Percentiles rank a stretch among this genome's conserved stretches.
Evolutionary conservation across 75 land plant genomes (phyloP).

Genomic region (Pinus taeda): DNA sequence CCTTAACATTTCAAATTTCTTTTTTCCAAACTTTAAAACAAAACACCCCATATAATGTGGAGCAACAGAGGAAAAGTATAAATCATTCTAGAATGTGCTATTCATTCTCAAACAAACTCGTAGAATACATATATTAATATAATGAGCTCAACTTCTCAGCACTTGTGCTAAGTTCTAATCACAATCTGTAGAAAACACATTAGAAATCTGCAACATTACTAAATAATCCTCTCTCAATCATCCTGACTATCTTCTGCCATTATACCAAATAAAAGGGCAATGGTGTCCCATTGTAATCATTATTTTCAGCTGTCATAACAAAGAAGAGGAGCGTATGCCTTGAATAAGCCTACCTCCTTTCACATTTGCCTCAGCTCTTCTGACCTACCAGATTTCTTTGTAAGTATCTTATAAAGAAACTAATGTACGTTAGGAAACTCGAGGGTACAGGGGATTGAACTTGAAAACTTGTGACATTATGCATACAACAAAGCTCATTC

Average conservation of each 20-base stretch:
- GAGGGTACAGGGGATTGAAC: background rate
- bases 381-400: background rate
- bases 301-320: background rate
- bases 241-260: background rate
- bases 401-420: slow-evolving; percentile 3
- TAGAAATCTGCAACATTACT: background rate
- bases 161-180: background rate
- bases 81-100: no score
- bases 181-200: slow-evolving; percentile 9
- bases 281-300: background rate
- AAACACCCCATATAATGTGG: no score
- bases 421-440: background rate
- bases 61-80: no score
- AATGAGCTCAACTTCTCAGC: background rate
- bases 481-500: background rate
- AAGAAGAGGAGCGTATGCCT: background rate
- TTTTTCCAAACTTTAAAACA: no score
- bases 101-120: slow-evolving; percentile 8
- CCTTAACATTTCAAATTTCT: no score
- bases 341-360: slow-evolving; percentile 4
- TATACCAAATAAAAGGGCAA: background rate
- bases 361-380: background rate
- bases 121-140: background rate
- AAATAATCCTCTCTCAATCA: background rate
- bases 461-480: background rate